These are phyloP conservation scores for Orbilia javanica DNA, from an alignment of 2,329 filamentous ascomycete species.

Conservation along the genomic window DNA sequence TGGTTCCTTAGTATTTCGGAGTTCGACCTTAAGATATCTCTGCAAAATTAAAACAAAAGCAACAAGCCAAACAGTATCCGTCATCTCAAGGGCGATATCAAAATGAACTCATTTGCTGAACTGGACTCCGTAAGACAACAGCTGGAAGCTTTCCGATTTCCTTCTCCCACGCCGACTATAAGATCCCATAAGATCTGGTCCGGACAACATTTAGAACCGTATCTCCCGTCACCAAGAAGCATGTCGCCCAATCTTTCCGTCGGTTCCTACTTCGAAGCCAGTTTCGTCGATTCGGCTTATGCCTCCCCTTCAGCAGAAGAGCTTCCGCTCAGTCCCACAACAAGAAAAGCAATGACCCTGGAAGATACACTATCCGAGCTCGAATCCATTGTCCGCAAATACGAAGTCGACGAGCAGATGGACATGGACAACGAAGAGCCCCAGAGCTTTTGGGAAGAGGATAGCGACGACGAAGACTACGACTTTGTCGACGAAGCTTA, in stretches of 20 bases:
- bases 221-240: conserved; percentile 51
- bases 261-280: conserved; percentile 19
- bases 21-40: background rate
- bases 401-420: conserved; percentile 36
- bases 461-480: conserved; percentile 48
- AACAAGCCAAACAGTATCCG: conserved; percentile 4
- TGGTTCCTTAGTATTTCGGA: background rate
- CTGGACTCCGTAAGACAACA: conserved; percentile 56
- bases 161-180: conserved; percentile 51
- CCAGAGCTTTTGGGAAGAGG: conserved; percentile 50
- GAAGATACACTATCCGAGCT: conserved; percentile 54
- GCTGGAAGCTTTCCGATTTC: conserved; percentile 53
- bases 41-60: conserved; percentile 18
- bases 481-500: conserved; percentile 57
- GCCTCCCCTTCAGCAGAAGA: conserved; percentile 50
- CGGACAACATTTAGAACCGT: conserved; percentile 52
- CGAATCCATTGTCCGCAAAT: conserved; percentile 56
- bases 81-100: conserved; percentile 17
- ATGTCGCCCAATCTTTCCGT: conserved; percentile 35
- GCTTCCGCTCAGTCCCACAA: conserved; percentile 24
- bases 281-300: conserved; percentile 53
- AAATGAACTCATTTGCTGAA: conserved; percentile 33
- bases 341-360: conserved; percentile 44
- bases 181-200: conserved; percentile 57
- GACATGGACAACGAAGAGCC: conserved; percentile 8